Evolutionary conservation across 306 rosid species (phyloP), one percentile per base, ranked within the genome.

Genomic region (Biancaea sappan): DNA sequence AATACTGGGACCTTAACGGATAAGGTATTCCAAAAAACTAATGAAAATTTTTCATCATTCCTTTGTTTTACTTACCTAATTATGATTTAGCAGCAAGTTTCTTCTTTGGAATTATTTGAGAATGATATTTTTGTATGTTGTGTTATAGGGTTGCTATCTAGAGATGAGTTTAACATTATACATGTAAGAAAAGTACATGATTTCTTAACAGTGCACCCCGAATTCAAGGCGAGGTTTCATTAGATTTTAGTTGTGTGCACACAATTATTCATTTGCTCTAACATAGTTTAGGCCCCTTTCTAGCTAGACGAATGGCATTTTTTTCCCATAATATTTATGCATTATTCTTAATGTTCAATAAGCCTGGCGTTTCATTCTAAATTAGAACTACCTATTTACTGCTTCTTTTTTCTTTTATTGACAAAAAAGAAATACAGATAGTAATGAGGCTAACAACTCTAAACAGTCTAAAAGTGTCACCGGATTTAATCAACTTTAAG

Each of bases 31-130:
- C 74, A 51, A 59, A 69, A 40, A 28, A 46, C 54, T 44, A 22
- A 43, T 71, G 51, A 53, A 76, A 46, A 64, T 15, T 6, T 51
- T 69, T 82, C 50, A 60, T 61, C 65, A 18, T 68, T 53, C 73
- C 57, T 48, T 38, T 64, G 48, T 69, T 87, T 64, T n/a, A 60
- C 78, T 51, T 52, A 54, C 77, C 63, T 57, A 71, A 70, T 52
- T 47, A 69, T 71, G 56, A 69, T 40, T 46, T 47, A 37, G 75
- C 71, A 35, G 76, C 38, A 21, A 70, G 65, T 67, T 66, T 37
- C 18, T 64, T 66, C 82, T 82, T 62, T 28, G 61, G 69, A 51
- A 38, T 77, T 37, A 71, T 56, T 61, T 60, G 53, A 65, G 58
- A 68, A 68, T 53, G 59, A 32, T 77, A 31, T 81, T 43, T 14